Conservation (phyloP, 495 filamentous ascomycete species). For the Cryomyces minteri region DNA sequence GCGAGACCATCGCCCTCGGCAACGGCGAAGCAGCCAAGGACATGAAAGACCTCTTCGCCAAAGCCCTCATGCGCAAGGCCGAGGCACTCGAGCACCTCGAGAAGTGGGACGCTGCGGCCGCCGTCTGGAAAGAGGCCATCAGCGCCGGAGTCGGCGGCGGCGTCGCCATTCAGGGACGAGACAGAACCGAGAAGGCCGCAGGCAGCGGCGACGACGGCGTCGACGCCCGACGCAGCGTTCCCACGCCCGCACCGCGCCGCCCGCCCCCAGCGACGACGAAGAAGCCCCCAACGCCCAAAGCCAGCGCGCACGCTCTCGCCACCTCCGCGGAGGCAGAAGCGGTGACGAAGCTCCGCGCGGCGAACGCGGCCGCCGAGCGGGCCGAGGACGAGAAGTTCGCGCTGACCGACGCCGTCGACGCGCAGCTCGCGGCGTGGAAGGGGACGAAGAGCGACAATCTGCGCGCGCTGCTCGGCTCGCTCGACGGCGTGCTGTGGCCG, state of each 20-base stretch:
- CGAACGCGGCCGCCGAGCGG: slow-evolving; percentile 65
- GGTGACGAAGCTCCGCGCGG: slow-evolving; percentile 58
- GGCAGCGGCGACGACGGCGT: neutral
- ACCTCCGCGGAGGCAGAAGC: slow-evolving; percentile 33
- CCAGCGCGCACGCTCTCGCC: slow-evolving; percentile 13
- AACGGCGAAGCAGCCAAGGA: slow-evolving; percentile 52
- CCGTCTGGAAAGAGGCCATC: slow-evolving; percentile 65
- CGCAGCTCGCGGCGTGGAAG: slow-evolving; percentile 58
- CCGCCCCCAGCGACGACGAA: slow-evolving; percentile 16
- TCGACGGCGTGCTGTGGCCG: slow-evolving; percentile 83
- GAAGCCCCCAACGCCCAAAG: slow-evolving; percentile 6
- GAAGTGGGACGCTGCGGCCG: slow-evolving; percentile 69
- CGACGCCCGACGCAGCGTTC: neutral
- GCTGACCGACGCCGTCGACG: slow-evolving; percentile 68
- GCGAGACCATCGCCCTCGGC: slow-evolving; percentile 55
- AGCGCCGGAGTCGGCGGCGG: slow-evolving; percentile 69
- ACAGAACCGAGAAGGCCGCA: slow-evolving; percentile 69
- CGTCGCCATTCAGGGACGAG: slow-evolving; percentile 68
- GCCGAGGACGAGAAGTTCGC: slow-evolving; percentile 87
- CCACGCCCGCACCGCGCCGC: neutral
- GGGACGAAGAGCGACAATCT: slow-evolving; percentile 84
- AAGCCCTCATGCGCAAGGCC: slow-evolving; percentile 83
- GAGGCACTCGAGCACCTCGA: slow-evolving; percentile 93
- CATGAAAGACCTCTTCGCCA: slow-evolving; percentile 85
- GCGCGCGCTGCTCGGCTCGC: slow-evolving; percentile 66